Base-by-base conservation (phyloP, 345 rosid species). In the Aquilaria sinensis region DNA sequence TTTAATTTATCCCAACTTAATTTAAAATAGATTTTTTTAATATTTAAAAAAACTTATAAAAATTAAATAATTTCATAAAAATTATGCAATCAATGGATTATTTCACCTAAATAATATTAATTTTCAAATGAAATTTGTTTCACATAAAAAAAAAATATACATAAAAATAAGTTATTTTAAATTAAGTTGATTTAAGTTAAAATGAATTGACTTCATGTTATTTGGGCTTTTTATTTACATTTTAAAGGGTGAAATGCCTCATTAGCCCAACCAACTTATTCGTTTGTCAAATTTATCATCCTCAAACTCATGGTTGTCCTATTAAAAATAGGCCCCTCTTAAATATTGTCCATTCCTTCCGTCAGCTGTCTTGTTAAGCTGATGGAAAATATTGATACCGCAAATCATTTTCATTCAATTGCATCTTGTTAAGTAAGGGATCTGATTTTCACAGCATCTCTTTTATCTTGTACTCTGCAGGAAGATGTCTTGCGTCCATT, bases 111-210 rank as follows among this genome's bases (percentile, higher is more conserved):
- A 23, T 23, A 23, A 23, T 23, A 23, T 23, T 23, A 23, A 1
- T 1, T 23, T 23, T 23, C 23, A 23, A 23, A 23, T 23, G 1
- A 23, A 23, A 0, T 23, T 23, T 23, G 23, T 23, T 23, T 23
- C 23, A 23, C 1, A 23, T 23, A 23, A 23, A 23, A 23, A 23
- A 23, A 23, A 23, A 0, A 1, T 23, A 23, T 0, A 23, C 23
- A 23, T 23, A 23, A 23, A 23, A 23, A 23, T 23, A 23, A 23
- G 23, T 23, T 23, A 23, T 23, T 23, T 23, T 23, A 1, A 23
- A 23, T 23, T 23, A 23, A 23, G 45, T 43, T 3, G 31, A n/a
- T 12, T 10, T 68, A 68, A 59, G 53, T 68, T 43, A 65, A 8
- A 31, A 16, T 23, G 68, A 63, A 67, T 41, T 15, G 53, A 6